Percentiles rank a stretch among this genome's conserved stretches.
Conservation (phyloP, 164 flowering plant genomes). For the Aristolochia californica region DNA sequence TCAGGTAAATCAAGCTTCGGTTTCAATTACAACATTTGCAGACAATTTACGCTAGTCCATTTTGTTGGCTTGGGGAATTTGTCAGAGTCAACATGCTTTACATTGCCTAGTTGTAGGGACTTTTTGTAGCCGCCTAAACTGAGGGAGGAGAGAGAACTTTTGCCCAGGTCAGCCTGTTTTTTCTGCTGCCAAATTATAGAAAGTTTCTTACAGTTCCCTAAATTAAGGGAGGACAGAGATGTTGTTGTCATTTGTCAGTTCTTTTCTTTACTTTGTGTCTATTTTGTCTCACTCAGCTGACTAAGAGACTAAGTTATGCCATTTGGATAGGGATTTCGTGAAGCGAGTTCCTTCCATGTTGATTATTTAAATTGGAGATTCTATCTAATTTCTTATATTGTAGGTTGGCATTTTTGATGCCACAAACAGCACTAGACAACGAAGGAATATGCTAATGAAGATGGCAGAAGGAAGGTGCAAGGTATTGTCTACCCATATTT, state of each 20-base stretch:
- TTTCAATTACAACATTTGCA: neutral
- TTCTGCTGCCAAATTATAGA: neutral
- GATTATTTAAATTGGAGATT: neutral
- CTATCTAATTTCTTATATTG: slow-evolving; percentile 5
- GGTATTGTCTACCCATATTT: slow-evolving; percentile 28
- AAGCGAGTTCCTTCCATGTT: neutral
- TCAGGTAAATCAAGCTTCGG: slow-evolving; percentile 40
- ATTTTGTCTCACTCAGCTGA: too few relatives aligned
- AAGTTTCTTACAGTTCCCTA: neutral
- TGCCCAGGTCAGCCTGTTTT: neutral
- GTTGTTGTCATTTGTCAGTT: neutral
- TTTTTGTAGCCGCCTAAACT: neutral
- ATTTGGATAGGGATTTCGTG: neutral
- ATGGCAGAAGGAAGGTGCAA: slow-evolving; percentile 98
- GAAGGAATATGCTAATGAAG: slow-evolving; percentile 98
- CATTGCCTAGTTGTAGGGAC: too few relatives aligned
- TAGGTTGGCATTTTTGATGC: slow-evolving; percentile 99
- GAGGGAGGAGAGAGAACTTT: neutral
- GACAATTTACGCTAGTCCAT: neutral
- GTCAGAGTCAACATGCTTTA: neutral
- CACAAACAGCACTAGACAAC: slow-evolving; percentile 68
- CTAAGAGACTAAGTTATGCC: neutral
- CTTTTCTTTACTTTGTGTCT: neutral
- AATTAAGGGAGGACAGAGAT: neutral
- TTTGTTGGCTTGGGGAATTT: neutral